Evolutionary conservation across 805 yeast species (phyloP).

Genomic region (Gaillardinia entomophila): DNA sequence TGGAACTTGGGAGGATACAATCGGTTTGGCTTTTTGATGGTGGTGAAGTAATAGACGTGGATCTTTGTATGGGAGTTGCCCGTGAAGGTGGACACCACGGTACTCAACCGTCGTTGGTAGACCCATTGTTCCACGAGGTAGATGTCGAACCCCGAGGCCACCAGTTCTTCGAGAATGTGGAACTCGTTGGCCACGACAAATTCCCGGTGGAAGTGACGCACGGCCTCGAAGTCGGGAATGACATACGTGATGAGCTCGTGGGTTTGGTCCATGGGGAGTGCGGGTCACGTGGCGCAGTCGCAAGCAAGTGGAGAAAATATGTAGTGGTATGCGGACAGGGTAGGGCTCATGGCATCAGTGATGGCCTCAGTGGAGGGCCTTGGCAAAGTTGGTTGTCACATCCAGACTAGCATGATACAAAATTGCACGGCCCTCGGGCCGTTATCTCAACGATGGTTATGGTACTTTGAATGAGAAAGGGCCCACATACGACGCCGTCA

Average conservation of each 20-base stretch:
- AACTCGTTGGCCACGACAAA: slow-evolving; percentile 27
- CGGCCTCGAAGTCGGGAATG: slow-evolving; percentile 56
- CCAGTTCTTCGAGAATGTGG: slow-evolving; percentile 40
- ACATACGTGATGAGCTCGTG: slow-evolving; percentile 28
- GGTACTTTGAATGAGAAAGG: no score
- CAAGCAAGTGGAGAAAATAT: no score
- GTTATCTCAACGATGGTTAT: no score
- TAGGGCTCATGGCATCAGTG: no score
- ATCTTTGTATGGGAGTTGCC: slow-evolving; percentile 71
- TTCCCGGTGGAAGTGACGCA: slow-evolving; percentile 40
- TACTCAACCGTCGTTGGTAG: slow-evolving; percentile 58
- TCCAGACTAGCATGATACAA: no score
- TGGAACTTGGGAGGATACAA: slow-evolving; percentile 49
- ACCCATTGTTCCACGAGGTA: slow-evolving; percentile 97
- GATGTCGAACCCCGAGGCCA: slow-evolving; percentile 72
- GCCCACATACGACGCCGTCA: no score
- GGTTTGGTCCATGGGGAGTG: background rate
- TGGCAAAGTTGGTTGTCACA: no score
- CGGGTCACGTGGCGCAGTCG: no score
- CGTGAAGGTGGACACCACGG: slow-evolving; percentile 75
- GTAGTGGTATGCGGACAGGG: no score
- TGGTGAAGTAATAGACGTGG: slow-evolving; percentile 50
- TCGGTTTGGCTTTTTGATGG: slow-evolving; percentile 40
- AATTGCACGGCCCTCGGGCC: no score
- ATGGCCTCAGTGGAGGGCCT: no score